phyloP scores from a whole-genome alignment of 169 alveolate species.

The Cyclospora cayetanensis region DNA sequence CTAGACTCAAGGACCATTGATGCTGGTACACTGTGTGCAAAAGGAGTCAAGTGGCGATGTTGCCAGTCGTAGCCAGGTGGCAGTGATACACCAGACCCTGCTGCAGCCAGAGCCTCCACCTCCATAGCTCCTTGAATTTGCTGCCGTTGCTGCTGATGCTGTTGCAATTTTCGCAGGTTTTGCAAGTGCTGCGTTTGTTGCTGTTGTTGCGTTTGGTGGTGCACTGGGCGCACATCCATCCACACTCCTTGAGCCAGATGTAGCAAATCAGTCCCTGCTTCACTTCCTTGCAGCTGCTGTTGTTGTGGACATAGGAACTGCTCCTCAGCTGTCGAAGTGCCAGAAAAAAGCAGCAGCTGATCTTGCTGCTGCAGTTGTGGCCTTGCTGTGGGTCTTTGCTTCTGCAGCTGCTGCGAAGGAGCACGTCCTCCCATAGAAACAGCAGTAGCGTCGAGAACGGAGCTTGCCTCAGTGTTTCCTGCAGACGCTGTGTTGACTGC shows the following conservation, averaged over 20 bases:
- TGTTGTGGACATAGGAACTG: too few relatives aligned
- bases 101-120: neutral
- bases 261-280: neutral
- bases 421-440: neutral
- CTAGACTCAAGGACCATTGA: neutral
- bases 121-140: neutral
- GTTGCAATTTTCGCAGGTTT: slow-evolving; percentile 20
- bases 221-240: slow-evolving; percentile 52
- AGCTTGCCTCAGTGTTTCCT: neutral
- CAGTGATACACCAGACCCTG: neutral
- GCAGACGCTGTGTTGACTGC: neutral
- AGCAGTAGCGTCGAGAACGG: neutral
- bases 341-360: too few relatives aligned
- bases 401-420: neutral
- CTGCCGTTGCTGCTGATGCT: slow-evolving; percentile 36
- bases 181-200: slow-evolving; percentile 27
- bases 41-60: neutral
- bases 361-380: too few relatives aligned
- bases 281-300: too few relatives aligned
- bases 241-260: slow-evolving; percentile 44
- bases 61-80: slow-evolving; percentile 17
- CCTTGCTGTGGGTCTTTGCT: slow-evolving; percentile 20
- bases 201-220: too few relatives aligned
- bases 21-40: neutral
- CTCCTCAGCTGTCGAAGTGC: too few relatives aligned